Conservation (phyloP, 1,284 basidiomycete genomes). For the Ceratobasidium sp. region DNA sequence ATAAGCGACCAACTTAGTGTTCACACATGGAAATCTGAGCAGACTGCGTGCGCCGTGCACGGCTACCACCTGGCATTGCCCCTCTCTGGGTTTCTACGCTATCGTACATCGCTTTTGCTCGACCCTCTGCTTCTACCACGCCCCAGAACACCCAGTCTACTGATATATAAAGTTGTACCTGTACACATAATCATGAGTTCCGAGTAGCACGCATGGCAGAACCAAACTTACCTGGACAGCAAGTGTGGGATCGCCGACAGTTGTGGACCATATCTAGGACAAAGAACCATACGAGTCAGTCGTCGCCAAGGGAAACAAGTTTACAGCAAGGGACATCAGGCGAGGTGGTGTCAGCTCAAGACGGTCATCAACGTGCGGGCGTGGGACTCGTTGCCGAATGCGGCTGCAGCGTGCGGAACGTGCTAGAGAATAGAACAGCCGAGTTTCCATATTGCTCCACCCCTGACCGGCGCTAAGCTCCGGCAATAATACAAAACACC, state of each 20-base stretch:
- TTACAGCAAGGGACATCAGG: slow-evolving; percentile 4
- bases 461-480: not conserved
- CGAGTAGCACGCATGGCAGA: not conserved
- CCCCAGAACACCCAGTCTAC: slow-evolving; percentile 50
- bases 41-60: too few species aligned
- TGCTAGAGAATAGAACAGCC: not conserved
- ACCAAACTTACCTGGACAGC: slow-evolving; percentile 76
- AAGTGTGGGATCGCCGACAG: slow-evolving; percentile 94
- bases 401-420: not conserved
- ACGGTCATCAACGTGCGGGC: slow-evolving; percentile 15
- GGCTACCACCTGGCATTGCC: too few species aligned
- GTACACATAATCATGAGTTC: slow-evolving; percentile 14
- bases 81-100: not conserved
- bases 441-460: too few species aligned
- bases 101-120: slow-evolving; percentile 21
- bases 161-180: slow-evolving; percentile 79
- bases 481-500: not conserved
- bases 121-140: not conserved
- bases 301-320: slow-evolving; percentile 43
- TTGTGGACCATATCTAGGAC: slow-evolving; percentile 82
- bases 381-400: not conserved
- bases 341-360: not conserved
- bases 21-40: too few species aligned
- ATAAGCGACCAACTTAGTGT: too few species aligned
- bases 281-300: slow-evolving; percentile 3